A percentile compares a stretch with the other conserved stretches of the same genome.
Conservation (phyloP, 2,329 filamentous ascomycete species). For the Cladosporium velox region DNA sequence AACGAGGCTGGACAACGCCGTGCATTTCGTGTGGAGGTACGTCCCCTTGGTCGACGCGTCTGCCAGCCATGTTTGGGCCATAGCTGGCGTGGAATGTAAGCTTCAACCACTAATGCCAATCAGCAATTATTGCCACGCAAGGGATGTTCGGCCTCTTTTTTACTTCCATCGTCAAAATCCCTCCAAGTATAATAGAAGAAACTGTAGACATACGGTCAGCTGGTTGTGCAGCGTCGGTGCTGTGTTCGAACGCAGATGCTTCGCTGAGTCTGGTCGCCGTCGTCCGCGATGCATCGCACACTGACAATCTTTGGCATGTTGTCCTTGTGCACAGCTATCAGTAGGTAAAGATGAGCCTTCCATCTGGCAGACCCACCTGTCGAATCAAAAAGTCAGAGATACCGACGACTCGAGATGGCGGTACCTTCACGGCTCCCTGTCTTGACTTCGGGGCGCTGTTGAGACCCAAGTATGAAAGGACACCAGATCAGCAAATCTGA, state of each 20-base stretch:
- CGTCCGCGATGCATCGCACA: neutral
- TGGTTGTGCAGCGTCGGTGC: neutral
- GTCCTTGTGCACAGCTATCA: neutral
- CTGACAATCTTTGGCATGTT: neutral
- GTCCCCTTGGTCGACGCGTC: slow-evolving; percentile 10
- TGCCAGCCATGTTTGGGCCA: slow-evolving; percentile 14
- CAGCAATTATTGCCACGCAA: neutral
- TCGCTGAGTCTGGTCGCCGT: neutral
- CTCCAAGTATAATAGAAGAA: neutral
- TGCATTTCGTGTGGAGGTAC: neutral
- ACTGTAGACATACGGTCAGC: neutral
- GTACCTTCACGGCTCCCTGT: neutral
- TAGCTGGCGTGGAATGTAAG: slow-evolving; percentile 16
- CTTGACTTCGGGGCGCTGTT: rapidly evolving
- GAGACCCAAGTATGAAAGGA: neutral
- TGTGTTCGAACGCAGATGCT: neutral
- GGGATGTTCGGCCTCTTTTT: neutral
- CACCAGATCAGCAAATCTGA: neutral
- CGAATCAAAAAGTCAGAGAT: neutral
- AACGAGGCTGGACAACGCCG: neutral
- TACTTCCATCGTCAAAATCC: neutral
- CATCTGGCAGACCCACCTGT: neutral
- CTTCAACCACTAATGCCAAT: neutral
- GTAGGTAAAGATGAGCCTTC: neutral
- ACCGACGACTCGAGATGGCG: neutral